phyloP scores from a whole-genome alignment of 208 protist species.

The Leishmania aethiopica region DNA sequence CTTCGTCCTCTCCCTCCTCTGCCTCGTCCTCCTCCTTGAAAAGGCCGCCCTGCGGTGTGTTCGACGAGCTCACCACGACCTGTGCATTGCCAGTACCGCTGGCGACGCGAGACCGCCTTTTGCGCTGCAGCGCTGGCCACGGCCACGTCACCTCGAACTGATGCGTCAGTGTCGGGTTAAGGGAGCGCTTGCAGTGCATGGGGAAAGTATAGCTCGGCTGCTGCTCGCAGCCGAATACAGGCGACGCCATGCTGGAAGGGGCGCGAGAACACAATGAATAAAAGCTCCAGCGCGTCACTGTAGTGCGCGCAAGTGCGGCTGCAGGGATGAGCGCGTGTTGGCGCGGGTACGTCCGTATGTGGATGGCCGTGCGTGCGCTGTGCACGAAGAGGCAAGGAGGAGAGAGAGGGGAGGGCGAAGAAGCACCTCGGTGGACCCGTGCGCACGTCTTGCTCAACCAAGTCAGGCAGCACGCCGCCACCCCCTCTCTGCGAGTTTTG shows the following conservation, averaged over 20 bases:
- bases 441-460: neutral
- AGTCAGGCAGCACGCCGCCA: neutral
- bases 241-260: neutral
- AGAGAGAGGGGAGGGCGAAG: neutral
- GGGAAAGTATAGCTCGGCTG: constrained; percentile 19
- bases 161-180: constrained; percentile 43
- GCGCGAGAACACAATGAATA: neutral
- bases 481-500: neutral
- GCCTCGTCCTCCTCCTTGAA: constrained; percentile 1
- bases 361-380: neutral
- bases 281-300: neutral
- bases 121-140: constrained; percentile 37
- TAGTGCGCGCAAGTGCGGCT: neutral
- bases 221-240: constrained; percentile 14
- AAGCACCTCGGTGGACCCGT: neutral
- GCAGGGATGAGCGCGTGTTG: neutral
- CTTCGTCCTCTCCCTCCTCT: neutral
- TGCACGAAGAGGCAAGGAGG: neutral
- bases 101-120: neutral
- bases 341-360: neutral
- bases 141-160: constrained; percentile 61
- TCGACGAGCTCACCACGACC: neutral
- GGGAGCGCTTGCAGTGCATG: constrained; percentile 33
- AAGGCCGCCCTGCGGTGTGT: neutral
- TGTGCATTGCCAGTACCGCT: neutral